phyloP scores from a whole-genome alignment of 768 basidiomycete genomes.

The Podaxis sp. region DNA sequence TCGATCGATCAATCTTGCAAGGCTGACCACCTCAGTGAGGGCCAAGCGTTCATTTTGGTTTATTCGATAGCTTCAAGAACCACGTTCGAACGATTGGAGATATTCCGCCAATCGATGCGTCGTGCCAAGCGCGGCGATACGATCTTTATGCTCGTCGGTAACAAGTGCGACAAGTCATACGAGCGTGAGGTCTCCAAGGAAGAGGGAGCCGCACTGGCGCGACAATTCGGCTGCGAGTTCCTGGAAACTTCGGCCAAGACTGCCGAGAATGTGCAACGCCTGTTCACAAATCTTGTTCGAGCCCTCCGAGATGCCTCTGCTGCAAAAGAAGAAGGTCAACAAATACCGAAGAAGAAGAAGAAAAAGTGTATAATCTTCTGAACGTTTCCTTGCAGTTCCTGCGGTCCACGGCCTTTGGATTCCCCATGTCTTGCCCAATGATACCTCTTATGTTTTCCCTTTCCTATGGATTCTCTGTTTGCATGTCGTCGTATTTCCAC shows the following conservation, averaged over 20 bases:
- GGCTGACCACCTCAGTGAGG: conserved; percentile 55
- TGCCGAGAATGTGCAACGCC: conserved; percentile 83
- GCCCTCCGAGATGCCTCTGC: conserved; percentile 64
- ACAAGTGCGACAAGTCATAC: conserved; percentile 91
- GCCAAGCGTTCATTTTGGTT: conserved; percentile 96
- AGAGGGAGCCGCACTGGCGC: conserved; percentile 80
- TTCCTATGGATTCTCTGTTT: conserved; percentile 27
- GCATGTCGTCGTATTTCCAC: conserved; percentile 14
- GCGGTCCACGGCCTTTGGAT: conserved; percentile 65
- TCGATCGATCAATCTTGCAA: conserved; percentile 9
- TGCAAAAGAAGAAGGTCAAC: conserved; percentile 17
- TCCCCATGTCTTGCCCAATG: conserved; percentile 62
- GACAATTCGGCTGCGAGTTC: conserved; percentile 86
- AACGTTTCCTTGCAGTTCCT: conserved; percentile 58
- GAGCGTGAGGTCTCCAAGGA: conserved; percentile 90
- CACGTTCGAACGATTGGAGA: conserved; percentile 86
- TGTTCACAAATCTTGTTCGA: conserved; percentile 87
- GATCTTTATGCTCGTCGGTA: conserved; percentile 92
- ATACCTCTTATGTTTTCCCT: conserved; percentile 59
- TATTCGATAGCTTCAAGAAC: conserved; percentile 95
- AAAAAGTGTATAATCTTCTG: conserved; percentile 72
- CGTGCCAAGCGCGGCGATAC: conserved; percentile 84
- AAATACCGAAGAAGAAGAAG: conserved; percentile 39
- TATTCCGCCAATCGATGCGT: conserved; percentile 86
- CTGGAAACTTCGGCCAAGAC: conserved; percentile 98